Base-by-base conservation (phyloP, 768 basidiomycete species). In the Pilatotrama ljubarskyi region DNA sequence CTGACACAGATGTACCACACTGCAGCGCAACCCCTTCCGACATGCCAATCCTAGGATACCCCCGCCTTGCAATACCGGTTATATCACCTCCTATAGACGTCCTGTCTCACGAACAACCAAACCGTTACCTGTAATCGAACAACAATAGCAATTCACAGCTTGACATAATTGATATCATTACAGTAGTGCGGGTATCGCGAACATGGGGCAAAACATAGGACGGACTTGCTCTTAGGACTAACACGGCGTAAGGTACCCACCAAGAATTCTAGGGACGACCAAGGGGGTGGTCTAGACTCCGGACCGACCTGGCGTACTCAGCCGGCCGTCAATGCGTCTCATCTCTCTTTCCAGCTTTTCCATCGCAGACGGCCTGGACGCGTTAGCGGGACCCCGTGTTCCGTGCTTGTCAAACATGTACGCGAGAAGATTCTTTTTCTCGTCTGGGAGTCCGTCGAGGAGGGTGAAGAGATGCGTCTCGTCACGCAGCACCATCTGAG, bases 331-430 rank as follows among this genome's bases (percentile, higher is more conserved):
- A 66, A 94, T 77, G 64, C 91, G 81, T 60, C 83, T 80, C 78
- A 94, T 89, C 74, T 92, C 91, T 64, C 86, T 87, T 76, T 89
- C 85, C 60, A 93, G 77, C 66, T 84, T 88, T 51, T 87, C 84
- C 68, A 89, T 79, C 29, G 88, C 83, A 15, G 75, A 75, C n/a
- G 72, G 73, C 9, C 76, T 75, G 44, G 59, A 22, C 2, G 55
- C 46, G 35, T 40, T 56, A 22, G 59, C 66, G 20, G 69, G 55
- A 32, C 83, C 89, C 20, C 92, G 79, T 10, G 82, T 89, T 32
- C 86, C 86, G 67, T 93, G 90, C 71, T 93, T 94, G 72, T 93
- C 92, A 64, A 95, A 95, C 57, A 93, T 77, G 65, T 95, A 95
- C 1, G 93, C 92, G 49, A 95, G 77, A 17, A 94, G 77, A 69